phyloP scores from a whole-genome alignment of 164 flowering plant genomes.

The Liriodendron chinense region DNA sequence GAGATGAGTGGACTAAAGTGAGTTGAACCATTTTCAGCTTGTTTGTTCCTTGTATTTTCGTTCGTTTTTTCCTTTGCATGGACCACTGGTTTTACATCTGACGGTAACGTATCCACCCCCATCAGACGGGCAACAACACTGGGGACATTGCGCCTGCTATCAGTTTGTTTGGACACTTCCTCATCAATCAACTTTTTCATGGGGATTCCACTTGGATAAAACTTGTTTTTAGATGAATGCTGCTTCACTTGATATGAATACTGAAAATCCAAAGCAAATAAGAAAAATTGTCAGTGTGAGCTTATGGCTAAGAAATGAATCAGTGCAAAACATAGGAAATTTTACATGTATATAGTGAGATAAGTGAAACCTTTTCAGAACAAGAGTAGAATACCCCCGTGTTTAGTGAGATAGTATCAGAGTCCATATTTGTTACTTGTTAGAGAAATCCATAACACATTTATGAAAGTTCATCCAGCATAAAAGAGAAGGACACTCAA shows the following conservation, averaged over 20 bases:
- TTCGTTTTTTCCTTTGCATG: constrained; percentile 34
- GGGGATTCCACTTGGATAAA: constrained; percentile 49
- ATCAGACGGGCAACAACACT: constrained; percentile 88
- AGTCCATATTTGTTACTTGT: not conserved
- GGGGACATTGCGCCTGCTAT: constrained; percentile 50
- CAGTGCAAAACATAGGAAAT: not conserved
- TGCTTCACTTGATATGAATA: constrained; percentile 38
- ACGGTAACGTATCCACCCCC: constrained; percentile 77
- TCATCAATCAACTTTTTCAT: constrained; percentile 67
- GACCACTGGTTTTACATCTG: constrained; percentile 35
- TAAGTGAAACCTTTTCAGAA: no score
- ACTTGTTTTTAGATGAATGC: constrained; percentile 33
- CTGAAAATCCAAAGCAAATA: constrained; percentile 32
- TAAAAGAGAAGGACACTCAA: not conserved
- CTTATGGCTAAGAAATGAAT: not conserved
- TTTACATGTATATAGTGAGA: not conserved
- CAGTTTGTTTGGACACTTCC: constrained; percentile 52
- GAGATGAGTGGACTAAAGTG: constrained; percentile 29
- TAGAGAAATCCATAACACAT: not conserved
- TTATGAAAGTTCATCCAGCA: not conserved
- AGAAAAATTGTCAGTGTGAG: not conserved
- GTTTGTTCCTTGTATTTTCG: constrained; percentile 19
- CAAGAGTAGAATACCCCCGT: no score
- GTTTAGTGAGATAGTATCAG: not conserved
- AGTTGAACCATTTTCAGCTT: constrained; percentile 23